These are phyloP conservation scores for Carex parvula DNA, from an alignment of 176 grass and related monocot genomes.

Conservation along the genomic window DNA sequence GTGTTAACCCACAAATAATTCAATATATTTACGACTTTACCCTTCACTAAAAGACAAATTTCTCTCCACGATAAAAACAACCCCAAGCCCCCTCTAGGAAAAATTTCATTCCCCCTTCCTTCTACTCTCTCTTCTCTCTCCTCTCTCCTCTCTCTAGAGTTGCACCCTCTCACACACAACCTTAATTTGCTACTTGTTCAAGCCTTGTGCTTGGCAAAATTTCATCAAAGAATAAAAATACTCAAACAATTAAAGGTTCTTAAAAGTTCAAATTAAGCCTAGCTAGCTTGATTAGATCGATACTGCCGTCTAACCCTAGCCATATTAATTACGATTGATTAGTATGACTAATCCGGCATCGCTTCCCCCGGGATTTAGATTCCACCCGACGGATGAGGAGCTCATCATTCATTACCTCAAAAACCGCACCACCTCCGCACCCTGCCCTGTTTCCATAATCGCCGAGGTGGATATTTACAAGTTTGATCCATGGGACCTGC, in stretches of 20 bases:
- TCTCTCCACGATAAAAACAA: constrained; percentile 19
- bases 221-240: too few species aligned
- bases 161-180: constrained; percentile 20
- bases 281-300: not conserved
- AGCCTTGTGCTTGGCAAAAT: too few species aligned
- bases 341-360: constrained; percentile 30
- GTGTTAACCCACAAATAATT: constrained; percentile 16
- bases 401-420: constrained; percentile 32
- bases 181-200: not conserved
- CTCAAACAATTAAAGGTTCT: too few species aligned
- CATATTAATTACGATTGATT: not conserved
- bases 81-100: constrained; percentile 16
- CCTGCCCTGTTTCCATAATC: constrained; percentile 17
- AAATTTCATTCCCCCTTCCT: constrained; percentile 20
- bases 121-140: constrained; percentile 5
- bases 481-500: constrained; percentile 26
- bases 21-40: not conserved
- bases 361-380: constrained; percentile 24
- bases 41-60: constrained; percentile 12
- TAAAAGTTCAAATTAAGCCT: too few species aligned
- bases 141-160: not conserved
- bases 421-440: constrained; percentile 4
- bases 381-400: constrained; percentile 27
- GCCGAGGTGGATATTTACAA: constrained; percentile 30
- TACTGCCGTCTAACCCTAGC: not conserved